Evolutionary conservation across 805 yeast genomes (phyloP).

Genomic region (Schwanniomyces yamadae): DNA sequence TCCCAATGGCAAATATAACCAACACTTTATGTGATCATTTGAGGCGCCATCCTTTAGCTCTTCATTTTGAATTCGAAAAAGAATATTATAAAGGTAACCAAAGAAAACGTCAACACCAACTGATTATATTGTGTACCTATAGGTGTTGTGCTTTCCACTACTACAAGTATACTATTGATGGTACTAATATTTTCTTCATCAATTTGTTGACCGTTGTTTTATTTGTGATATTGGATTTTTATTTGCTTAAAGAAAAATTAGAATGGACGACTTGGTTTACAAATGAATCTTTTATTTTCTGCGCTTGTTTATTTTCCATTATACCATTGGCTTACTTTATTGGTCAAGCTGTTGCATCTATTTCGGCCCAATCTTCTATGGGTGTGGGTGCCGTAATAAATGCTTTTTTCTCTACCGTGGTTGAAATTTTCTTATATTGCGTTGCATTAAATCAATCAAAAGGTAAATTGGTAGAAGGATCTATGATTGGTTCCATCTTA

Average conservation of each 20-base stretch:
- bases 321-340: slow-evolving; percentile 94
- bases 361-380: slow-evolving; percentile 98
- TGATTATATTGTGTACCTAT: slow-evolving; percentile 82
- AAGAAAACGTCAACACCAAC: slow-evolving; percentile 45
- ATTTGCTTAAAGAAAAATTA: slow-evolving; percentile 49
- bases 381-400: slow-evolving; percentile 98
- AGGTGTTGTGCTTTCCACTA: slow-evolving; percentile 90
- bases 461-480: slow-evolving; percentile 90
- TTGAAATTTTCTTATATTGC: slow-evolving; percentile 88
- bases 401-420: slow-evolving; percentile 95
- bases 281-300: slow-evolving; percentile 64
- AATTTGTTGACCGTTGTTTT: slow-evolving; percentile 77
- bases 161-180: slow-evolving; percentile 94
- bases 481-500: slow-evolving; percentile 87
- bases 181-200: slow-evolving; percentile 90
- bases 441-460: slow-evolving; percentile 85
- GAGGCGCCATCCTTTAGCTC: slow-evolving; percentile 86
- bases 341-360: slow-evolving; percentile 99
- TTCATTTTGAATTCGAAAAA: slow-evolving; percentile 66
- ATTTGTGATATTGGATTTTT: slow-evolving; percentile 80
- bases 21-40: slow-evolving; percentile 69
- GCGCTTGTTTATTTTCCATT: slow-evolving; percentile 76
- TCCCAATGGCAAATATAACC: slow-evolving; percentile 88
- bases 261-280: slow-evolving; percentile 47
- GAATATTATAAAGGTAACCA: slow-evolving; percentile 38